Percentiles rank a stretch among this genome's conserved stretches.
Conservation (phyloP, 495 filamentous ascomycete species). For the Glutinoglossum americanum region DNA sequence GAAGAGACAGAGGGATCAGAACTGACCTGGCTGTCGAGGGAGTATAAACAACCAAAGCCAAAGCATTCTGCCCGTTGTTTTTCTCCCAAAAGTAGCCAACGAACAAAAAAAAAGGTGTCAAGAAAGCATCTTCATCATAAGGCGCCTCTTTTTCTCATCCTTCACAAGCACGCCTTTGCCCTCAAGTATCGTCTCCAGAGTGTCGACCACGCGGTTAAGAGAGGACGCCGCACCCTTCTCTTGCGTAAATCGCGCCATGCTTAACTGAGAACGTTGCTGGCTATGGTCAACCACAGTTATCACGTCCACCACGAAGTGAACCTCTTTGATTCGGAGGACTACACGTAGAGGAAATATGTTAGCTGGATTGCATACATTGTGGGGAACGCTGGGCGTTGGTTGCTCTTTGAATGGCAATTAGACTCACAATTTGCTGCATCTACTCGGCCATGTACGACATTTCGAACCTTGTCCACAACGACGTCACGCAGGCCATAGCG, state of each 20-base stretch:
- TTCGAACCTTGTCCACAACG: slow-evolving; percentile 46
- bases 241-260: slow-evolving; percentile 67
- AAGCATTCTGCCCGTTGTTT: too few relatives aligned
- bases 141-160: slow-evolving; percentile 4
- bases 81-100: too few relatives aligned
- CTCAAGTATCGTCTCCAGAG: slow-evolving; percentile 37
- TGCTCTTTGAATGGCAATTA: slow-evolving; percentile 3
- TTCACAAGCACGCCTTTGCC: background rate
- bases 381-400: too few relatives aligned
- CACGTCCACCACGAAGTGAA: slow-evolving; percentile 62
- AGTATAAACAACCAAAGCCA: too few relatives aligned
- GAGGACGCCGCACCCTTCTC: slow-evolving; percentile 69
- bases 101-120: too few relatives aligned
- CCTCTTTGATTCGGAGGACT: slow-evolving; percentile 57
- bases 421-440: slow-evolving; percentile 50
- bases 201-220: slow-evolving; percentile 64
- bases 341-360: background rate
- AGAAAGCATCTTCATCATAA: slow-evolving; percentile 4
- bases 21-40: too few relatives aligned
- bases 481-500: slow-evolving; percentile 59
- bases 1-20: too few relatives aligned
- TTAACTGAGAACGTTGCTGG: slow-evolving; percentile 33
- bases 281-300: slow-evolving; percentile 70
- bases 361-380: background rate
- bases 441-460: slow-evolving; percentile 57